Percentiles rank a stretch among this genome's conserved stretches.
These are phyloP conservation scores for Symmetrospora coprosmae DNA, from an alignment of 768 basidiomycete species.

Conservation along the genomic window DNA sequence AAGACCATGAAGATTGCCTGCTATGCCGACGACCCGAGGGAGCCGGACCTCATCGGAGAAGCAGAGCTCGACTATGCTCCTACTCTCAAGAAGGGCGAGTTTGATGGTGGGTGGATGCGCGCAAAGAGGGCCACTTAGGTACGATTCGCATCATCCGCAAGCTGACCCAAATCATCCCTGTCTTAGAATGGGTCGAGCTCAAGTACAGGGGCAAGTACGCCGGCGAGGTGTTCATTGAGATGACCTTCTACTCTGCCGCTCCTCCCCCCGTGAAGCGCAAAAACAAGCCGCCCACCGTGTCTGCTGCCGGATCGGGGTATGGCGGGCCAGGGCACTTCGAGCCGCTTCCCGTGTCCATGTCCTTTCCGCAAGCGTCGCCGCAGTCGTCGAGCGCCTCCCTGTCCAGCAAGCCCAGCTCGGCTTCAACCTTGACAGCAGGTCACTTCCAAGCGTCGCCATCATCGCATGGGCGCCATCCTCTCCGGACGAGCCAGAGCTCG, in stretches of 20 bases:
- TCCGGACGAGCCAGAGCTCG: constrained; percentile 3
- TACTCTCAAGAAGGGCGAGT: constrained; percentile 71
- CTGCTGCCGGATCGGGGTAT: background rate
- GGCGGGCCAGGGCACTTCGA: constrained; percentile 20
- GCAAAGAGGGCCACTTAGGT: background rate
- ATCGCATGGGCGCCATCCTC: background rate
- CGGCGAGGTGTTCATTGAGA: constrained; percentile 79
- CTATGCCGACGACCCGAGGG: constrained; percentile 62
- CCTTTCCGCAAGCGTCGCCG: background rate
- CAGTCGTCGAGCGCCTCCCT: background rate
- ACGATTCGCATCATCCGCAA: constrained; percentile 30
- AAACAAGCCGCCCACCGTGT: background rate
- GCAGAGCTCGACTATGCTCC: constrained; percentile 60
- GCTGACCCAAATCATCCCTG: constrained; percentile 32
- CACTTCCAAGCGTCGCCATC: background rate
- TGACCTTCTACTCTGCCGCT: constrained; percentile 68
- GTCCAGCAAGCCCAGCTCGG: background rate
- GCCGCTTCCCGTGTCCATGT: background rate
- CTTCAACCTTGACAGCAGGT: background rate
- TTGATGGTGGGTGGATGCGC: constrained; percentile 54
- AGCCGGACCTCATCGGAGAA: constrained; percentile 66
- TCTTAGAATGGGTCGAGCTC: constrained; percentile 81
- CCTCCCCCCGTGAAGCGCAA: constrained; percentile 3
- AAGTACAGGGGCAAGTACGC: constrained; percentile 62
- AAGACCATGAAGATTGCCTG: constrained; percentile 57